phyloP scores from a whole-genome alignment of 495 filamentous ascomycete species.

The Aspergillus carlsbadensis region DNA sequence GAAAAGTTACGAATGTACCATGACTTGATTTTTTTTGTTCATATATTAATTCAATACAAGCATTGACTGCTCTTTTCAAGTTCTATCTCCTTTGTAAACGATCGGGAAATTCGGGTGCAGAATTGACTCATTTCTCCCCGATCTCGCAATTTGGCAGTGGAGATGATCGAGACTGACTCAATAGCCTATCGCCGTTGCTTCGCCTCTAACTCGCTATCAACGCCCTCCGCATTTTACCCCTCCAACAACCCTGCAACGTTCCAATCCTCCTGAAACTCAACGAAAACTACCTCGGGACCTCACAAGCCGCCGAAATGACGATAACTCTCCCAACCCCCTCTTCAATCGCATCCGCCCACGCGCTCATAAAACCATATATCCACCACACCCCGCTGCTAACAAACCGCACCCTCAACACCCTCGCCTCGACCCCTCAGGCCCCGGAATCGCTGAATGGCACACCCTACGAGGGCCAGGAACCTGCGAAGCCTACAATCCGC shows the following conservation, averaged over 20 bases:
- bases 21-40: slow-evolving; percentile 35
- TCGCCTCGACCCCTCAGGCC: slow-evolving; percentile 72
- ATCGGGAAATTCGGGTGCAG: not conserved
- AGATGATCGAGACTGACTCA: not conserved
- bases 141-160: not conserved
- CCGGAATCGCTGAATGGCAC: slow-evolving; percentile 53
- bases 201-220: too few relatives aligned
- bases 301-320: not conserved
- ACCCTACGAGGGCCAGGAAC: slow-evolving; percentile 53
- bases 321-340: slow-evolving; percentile 54
- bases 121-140: not conserved
- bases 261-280: not conserved
- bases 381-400: slow-evolving; percentile 84
- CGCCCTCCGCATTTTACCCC: not conserved
- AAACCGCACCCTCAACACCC: slow-evolving; percentile 63
- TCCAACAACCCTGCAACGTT: not conserved
- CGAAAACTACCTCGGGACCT: not conserved
- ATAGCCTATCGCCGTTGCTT: too few relatives aligned
- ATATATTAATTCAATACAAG: slow-evolving; percentile 22
- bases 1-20: slow-evolving; percentile 47
- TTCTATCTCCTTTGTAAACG: not conserved
- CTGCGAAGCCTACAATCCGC: slow-evolving; percentile 63
- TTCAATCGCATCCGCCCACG: slow-evolving; percentile 67
- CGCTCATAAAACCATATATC: slow-evolving; percentile 70
- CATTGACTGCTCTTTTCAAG: slow-evolving; percentile 9